Conservation (phyloP, 1,284 basidiomycete genomes). For the Pseudozyma sp. region DNA sequence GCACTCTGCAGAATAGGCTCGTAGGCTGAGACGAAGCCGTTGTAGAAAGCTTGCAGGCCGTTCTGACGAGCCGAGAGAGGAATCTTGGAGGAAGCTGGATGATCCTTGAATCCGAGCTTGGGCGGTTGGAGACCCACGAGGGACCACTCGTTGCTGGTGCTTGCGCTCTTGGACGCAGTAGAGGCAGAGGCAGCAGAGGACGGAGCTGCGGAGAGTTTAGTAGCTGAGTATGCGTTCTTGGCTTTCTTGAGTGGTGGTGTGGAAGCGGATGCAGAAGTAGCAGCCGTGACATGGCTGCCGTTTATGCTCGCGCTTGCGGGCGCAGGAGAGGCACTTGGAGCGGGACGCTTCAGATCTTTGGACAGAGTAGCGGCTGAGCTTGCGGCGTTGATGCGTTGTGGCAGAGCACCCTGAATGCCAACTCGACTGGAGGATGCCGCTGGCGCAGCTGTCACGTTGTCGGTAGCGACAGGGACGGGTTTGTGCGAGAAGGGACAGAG, state of each 20-base stretch:
- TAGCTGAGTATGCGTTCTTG: constrained; percentile 42
- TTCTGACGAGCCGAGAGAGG: constrained; percentile 49
- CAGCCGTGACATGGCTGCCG: not conserved
- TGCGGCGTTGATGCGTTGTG: not conserved
- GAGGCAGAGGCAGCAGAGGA: constrained; percentile 4
- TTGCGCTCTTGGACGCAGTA: constrained; percentile 6
- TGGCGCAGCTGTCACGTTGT: constrained; percentile 4
- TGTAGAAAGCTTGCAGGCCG: constrained; percentile 51
- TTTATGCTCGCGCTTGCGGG: not conserved
- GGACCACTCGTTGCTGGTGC: constrained; percentile 31
- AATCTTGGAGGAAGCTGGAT: constrained; percentile 43
- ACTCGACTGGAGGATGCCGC: constrained; percentile 19
- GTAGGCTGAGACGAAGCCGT: constrained; percentile 41
- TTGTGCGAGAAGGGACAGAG: constrained; percentile 55
- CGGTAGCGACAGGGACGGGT: not conserved
- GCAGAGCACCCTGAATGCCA: constrained; percentile 3
- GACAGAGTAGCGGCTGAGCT: not conserved
- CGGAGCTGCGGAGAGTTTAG: constrained; percentile 9
- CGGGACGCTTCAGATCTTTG: constrained; percentile 16
- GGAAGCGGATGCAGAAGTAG: constrained; percentile 1
- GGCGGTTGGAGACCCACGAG: constrained; percentile 43
- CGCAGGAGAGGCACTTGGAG: constrained; percentile 6
- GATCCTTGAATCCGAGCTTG: constrained; percentile 40
- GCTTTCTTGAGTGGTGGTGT: constrained; percentile 41
- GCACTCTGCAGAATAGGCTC: constrained; percentile 44